Base-by-base conservation (phyloP, 1,139 yeast genomes). In the Geotrichum reessii region DNA sequence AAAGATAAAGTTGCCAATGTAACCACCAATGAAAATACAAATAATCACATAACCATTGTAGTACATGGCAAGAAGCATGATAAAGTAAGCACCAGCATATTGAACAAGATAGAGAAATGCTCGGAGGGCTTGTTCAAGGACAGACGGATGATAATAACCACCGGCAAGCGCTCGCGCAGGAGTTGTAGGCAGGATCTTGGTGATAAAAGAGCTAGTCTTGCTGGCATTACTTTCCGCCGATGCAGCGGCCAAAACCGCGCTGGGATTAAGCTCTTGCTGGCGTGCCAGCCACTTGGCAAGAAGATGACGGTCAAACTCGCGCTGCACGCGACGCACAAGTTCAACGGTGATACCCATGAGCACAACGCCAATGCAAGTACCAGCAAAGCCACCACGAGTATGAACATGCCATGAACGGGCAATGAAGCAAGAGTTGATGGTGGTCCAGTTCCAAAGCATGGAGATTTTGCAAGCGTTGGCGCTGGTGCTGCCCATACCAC, bases 51-150 rank as follows among this genome's bases (percentile, higher is more conserved):
- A 85, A 21, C 90, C 90, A 65, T 85, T 85, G 73, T 82, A 85
- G 74, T 84, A 84, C 90, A 85, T 85, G 74, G 84, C 84, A 65
- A 85, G 73, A 73, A 85, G 76, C 87, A 85, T 85, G 65, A 85
- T 79, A 58, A 85, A 71, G 67, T 84, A 85, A 4, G 85, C 81
- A 21, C 81, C 77, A 1, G 86, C 86, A 81, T 86, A 82, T 67
- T 84, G 84, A 31, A 82, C 64, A 1, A 83, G 77, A 68, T 79
- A 85, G 50, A 84, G 67, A 1, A 74, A 55, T 0, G 81, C 73
- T 58, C 85, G 76, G 11, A 81, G 65, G 6, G 80, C 31, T 65
- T 84, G 89, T 63, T 83, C 83, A 11, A 72, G 51, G 1, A 79
- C 63, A 8, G 73, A 71, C 0, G 86, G 82, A 12, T 31, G 22